These are phyloP conservation scores for Globisporangium heterothallicum DNA, from an alignment of 352 stramenopile genomes.

Conservation along the genomic window DNA sequence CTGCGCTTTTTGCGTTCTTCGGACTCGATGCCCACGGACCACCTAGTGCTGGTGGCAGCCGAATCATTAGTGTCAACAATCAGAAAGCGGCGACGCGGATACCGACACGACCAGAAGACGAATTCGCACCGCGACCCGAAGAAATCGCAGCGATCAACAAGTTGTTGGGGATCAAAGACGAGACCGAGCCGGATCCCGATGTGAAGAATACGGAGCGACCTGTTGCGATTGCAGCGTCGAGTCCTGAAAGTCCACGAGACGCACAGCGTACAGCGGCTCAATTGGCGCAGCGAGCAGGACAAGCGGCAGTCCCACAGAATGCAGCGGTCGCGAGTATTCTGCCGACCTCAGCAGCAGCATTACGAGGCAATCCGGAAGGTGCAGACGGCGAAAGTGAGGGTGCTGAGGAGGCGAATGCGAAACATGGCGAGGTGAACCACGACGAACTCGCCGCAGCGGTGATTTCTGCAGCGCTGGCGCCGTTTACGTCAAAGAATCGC, in stretches of 20 bases:
- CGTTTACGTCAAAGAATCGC: constrained; percentile 11
- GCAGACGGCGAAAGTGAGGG: not conserved
- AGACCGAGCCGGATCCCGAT: not conserved
- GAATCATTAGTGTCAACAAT: not conserved
- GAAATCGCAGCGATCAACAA: constrained; percentile 13
- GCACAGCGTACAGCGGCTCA: not conserved
- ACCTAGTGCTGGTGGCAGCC: not conserved
- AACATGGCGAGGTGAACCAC: constrained; percentile 1
- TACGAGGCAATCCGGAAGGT: not conserved
- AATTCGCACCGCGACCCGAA: not conserved
- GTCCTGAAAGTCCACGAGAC: not conserved
- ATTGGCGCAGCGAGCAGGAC: constrained; percentile 3
- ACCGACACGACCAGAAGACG: not conserved
- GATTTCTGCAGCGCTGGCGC: constrained; percentile 11
- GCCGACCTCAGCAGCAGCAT: not conserved
- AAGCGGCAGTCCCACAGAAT: not conserved
- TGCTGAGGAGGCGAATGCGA: not conserved
- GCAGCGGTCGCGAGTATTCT: no score
- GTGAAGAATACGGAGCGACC: not conserved
- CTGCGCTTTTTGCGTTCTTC: constrained; percentile 7
- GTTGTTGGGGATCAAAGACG: constrained; percentile 5
- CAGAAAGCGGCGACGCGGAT: not conserved
- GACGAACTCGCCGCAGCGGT: constrained; percentile 11
- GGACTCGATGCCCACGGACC: not conserved
- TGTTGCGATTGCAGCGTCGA: not conserved